Conservation (phyloP, 768 basidiomycete species). For the Amanita pseudoporphyria region DNA sequence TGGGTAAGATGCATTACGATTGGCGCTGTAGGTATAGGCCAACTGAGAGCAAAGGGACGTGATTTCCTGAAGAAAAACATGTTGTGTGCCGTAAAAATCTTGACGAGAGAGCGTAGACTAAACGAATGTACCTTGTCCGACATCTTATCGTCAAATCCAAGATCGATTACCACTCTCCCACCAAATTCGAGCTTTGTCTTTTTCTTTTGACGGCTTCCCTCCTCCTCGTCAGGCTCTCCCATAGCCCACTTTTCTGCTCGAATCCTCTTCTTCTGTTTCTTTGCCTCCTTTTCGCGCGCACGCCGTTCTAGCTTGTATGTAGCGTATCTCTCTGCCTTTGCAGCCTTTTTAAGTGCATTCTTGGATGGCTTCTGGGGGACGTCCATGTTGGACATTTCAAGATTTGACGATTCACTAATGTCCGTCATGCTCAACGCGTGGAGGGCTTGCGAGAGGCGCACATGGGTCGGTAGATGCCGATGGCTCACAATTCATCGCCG, state of each 20-base stretch:
- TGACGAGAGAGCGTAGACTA: neutral
- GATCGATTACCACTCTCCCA: constrained; percentile 72
- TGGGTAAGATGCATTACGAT: constrained; percentile 61
- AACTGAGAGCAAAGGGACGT: constrained; percentile 84
- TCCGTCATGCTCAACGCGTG: neutral
- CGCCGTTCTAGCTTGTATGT: constrained; percentile 66
- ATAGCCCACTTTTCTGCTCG: constrained; percentile 52
- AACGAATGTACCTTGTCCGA: constrained; percentile 77
- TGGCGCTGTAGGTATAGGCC: constrained; percentile 84
- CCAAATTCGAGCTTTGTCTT: constrained; percentile 36
- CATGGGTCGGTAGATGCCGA: constrained; percentile 39
- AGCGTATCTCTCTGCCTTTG: constrained; percentile 57
- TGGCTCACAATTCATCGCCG: constrained; percentile 20
- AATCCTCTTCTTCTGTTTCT: constrained; percentile 62
- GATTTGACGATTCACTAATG: neutral
- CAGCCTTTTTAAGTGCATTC: constrained; percentile 67
- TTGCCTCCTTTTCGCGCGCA: constrained; percentile 66
- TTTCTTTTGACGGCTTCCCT: constrained; percentile 32
- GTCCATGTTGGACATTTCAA: neutral
- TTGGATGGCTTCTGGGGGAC: constrained; percentile 44
- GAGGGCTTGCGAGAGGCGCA: neutral
- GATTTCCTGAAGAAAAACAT: constrained; percentile 56
- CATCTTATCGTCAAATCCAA: constrained; percentile 93
- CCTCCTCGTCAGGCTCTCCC: constrained; percentile 46
- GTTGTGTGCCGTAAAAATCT: no score